Conservation (phyloP, 192 early-diverging fungal genomes). For the Gonapodya prolifera region DNA sequence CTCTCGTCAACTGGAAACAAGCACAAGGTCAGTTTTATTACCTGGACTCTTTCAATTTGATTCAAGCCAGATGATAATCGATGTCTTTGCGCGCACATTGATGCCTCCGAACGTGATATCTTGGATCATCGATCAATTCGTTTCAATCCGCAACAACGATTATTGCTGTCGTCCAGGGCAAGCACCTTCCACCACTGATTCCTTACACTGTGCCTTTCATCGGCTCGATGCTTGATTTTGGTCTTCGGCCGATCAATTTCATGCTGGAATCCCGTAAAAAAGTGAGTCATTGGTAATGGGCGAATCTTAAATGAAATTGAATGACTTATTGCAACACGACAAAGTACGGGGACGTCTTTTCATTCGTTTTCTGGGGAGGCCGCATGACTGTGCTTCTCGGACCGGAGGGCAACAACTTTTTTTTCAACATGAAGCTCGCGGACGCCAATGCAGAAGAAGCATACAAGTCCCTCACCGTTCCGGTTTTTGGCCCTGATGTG, state of each 20-base stretch:
- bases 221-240: slow-evolving; percentile 75
- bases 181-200: slow-evolving; percentile 24
- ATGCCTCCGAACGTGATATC: too few species aligned
- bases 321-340: background rate
- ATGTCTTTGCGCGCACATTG: too few species aligned
- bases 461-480: slow-evolving; percentile 83
- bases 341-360: slow-evolving; percentile 78
- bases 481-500: slow-evolving; percentile 88
- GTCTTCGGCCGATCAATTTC: slow-evolving; percentile 80
- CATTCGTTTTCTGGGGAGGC: slow-evolving; percentile 79
- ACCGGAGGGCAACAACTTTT: slow-evolving; percentile 88
- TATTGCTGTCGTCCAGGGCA: too few species aligned
- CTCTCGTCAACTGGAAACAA: too few species aligned
- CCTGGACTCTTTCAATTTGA: too few species aligned
- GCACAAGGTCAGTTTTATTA: too few species aligned
- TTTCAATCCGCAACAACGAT: too few species aligned
- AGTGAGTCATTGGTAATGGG: slow-evolving; percentile 8
- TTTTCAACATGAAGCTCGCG: slow-evolving; percentile 84
- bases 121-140: too few species aligned
- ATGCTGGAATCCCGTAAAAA: slow-evolving; percentile 65
- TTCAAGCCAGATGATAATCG: too few species aligned
- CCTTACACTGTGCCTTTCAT: slow-evolving; percentile 71
- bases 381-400: slow-evolving; percentile 80
- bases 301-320: background rate
- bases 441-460: slow-evolving; percentile 83